Percentiles rank a stretch among this genome's conserved stretches.
phyloP scores from a whole-genome alignment of 2,329 filamentous ascomycete species.

The Trichoderma guizhouense region DNA sequence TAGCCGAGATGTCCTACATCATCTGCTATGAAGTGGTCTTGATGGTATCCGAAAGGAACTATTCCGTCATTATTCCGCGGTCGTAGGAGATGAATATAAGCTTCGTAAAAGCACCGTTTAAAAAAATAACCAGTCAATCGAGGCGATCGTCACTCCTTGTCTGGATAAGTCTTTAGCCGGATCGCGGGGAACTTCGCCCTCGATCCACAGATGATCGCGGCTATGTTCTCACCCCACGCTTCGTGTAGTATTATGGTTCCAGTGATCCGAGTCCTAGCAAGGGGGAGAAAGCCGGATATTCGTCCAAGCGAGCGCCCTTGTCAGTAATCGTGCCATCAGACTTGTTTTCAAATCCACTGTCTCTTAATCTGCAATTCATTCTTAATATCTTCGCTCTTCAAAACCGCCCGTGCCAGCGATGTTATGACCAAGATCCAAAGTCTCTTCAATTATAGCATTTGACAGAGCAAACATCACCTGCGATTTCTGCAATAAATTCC shows the following conservation, averaged over 20 bases:
- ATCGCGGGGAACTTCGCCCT: not conserved
- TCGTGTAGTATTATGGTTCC: not conserved
- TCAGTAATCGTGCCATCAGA: not conserved
- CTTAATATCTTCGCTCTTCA: not conserved
- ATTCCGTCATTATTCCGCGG: not conserved
- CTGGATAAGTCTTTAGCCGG: conserved; percentile 15
- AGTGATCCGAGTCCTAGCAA: not conserved
- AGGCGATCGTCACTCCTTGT: not conserved
- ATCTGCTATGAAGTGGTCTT: not conserved
- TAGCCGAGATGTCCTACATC: not conserved
- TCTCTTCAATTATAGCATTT: not conserved
- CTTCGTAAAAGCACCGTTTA: not conserved
- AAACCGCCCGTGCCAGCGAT: not conserved
- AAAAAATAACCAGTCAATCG: not conserved
- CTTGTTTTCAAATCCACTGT: no score
- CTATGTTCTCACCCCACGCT: not conserved
- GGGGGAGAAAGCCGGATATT: conserved; percentile 1
- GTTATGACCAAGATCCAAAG: not conserved
- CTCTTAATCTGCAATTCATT: not conserved
- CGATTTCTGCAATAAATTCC: not conserved
- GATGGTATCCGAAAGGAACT: not conserved
- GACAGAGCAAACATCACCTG: not conserved
- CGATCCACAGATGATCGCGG: not conserved
- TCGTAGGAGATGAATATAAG: not conserved
- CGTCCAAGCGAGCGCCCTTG: not conserved